Evolutionary conservation across 202 grass and related monocot genomes (phyloP), one percentile per base, ranked within the genome.

Genomic region (Thinopyrum obtusiflorum): DNA sequence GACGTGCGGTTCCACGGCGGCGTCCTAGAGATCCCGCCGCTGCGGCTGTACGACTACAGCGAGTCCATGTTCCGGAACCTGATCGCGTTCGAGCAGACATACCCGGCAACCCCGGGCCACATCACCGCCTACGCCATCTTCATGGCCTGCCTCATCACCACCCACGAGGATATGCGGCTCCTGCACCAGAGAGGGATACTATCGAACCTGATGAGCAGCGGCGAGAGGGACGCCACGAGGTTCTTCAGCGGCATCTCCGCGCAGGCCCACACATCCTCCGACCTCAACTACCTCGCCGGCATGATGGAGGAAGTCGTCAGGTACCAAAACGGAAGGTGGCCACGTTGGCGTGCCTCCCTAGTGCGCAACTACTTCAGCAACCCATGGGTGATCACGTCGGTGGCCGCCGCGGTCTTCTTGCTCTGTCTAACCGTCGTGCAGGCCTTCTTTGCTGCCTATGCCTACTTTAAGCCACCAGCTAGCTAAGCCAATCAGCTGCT

Each of bases 301-400:
- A 5, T 88, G 47, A 65, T 85, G 18, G 0, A 4, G 4, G 70
- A 60, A 6, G 81, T n/a, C n/a, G n/a, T n/a, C n/a, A n/a, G n/a
- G n/a, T n/a, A n/a, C n/a, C n/a, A n/a, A n/a, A n/a, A n/a, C n/a
- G n/a, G n/a, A n/a, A n/a, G n/a, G n/a, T n/a, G n/a, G n/a, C n/a
- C n/a, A n/a, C n/a, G n/a, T n/a, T n/a, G n/a, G n/a, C n/a, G n/a
- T n/a, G n/a, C n/a, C n/a, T n/a, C n/a, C n/a, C n/a, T n/a, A n/a
- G n/a, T n/a, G n/a, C n/a, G 65, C 39, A 65, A 79, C 61, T 91
- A 91, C 57, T 88, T 86, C 18, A 44, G 62, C 78, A 91, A 70
- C 65, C 86, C 82, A 0, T 91, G 89, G 89, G 29, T 73, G 24
- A 29, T 4, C 4, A 31, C 82, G 18, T 91, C 86, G 5, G 74